Evolutionary conservation across 192 early-diverging fungal species (phyloP), one percentile per base, ranked within the genome.

Genomic region (Backusella parvicylindrica): DNA sequence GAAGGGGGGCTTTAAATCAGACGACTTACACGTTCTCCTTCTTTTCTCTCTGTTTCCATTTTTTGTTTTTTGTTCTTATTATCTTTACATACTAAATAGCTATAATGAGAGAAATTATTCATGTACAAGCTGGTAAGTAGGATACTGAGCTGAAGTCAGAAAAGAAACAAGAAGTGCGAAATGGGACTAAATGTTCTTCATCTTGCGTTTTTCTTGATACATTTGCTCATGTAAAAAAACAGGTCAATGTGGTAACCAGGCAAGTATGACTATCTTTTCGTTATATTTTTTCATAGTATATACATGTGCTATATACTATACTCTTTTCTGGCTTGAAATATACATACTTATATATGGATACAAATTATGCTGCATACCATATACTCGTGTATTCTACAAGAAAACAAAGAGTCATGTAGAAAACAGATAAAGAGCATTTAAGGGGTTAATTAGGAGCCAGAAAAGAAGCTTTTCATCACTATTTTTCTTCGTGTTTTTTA

Each of bases 31-130:
- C 53, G 53, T 60, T 60, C 53, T 28, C 53, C 26, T 56, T 28
- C 53, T 60, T 60, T 60, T 56, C 28, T 60, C 53, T 60, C 43
- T 47, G 43, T 47, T 47, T 47, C 43, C 43, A 47, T 47, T 47
- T 47, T 56, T 56, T 56, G 6, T 26, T 56, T 28, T 60, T 28
- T 60, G 9, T 26, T 60, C 28, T 60, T 60, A 26, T 60, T 26
- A 12, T 60, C 53, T 60, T 60, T 2, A 60, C 53, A 60, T 60
- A 60, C 53, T 26, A 60, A 60, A 26, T 60, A 23, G 18, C 11
- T 60, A 53, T 23, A 23, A 89, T 89, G 88, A 86, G 88, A 81
- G 88, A 89, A 74, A 87, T 89, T 53, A 73, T 89, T 73, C 84
- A 87, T 35, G 74, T 89, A 69, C 88, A 89, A 76, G 77, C 85